A percentile compares a stretch with the other conserved stretches of the same genome.
These are phyloP conservation scores for Schwanniomyces sp. DNA, from an alignment of 805 yeast species.

Conservation along the genomic window DNA sequence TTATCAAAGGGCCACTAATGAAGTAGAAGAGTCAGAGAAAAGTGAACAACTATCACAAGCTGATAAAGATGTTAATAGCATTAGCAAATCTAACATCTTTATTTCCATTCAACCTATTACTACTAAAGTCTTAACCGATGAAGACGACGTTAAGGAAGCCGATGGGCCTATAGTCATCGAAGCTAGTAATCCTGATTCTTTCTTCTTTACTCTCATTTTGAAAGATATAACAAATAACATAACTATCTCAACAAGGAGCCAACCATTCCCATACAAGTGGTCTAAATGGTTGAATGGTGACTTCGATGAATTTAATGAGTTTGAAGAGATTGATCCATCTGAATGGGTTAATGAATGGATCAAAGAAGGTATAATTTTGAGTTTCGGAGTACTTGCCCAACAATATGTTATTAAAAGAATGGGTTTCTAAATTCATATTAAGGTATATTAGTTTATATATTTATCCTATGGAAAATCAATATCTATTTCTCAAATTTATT, in stretches of 20 bases:
- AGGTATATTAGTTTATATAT: background rate
- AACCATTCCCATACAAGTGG: constrained; percentile 90
- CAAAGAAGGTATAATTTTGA: constrained; percentile 62
- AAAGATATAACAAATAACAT: constrained; percentile 79
- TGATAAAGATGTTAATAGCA: constrained; percentile 11
- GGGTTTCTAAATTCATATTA: constrained; percentile 48
- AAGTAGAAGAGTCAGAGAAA: constrained; percentile 23
- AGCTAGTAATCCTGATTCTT: constrained; percentile 51
- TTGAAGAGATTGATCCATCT: constrained; percentile 36
- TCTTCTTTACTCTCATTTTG: constrained; percentile 73
- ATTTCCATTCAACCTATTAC: constrained; percentile 66
- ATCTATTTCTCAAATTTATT: background rate
- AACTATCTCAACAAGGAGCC: constrained; percentile 74
- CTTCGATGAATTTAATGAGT: constrained; percentile 16
- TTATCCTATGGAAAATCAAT: background rate
- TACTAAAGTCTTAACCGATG: constrained; percentile 30
- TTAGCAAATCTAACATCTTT: constrained; percentile 59
- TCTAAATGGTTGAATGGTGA: constrained; percentile 81
- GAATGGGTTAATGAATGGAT: constrained; percentile 50
- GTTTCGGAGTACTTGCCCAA: constrained; percentile 88
- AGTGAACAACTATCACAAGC: constrained; percentile 15
- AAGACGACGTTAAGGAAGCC: constrained; percentile 8
- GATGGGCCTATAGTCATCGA: constrained; percentile 42
- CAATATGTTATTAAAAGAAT: constrained; percentile 87
- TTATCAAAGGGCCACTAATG: constrained; percentile 27